These are phyloP conservation scores for Lycium barbarum DNA, from an alignment of 257 asterid species.

Conservation along the genomic window DNA sequence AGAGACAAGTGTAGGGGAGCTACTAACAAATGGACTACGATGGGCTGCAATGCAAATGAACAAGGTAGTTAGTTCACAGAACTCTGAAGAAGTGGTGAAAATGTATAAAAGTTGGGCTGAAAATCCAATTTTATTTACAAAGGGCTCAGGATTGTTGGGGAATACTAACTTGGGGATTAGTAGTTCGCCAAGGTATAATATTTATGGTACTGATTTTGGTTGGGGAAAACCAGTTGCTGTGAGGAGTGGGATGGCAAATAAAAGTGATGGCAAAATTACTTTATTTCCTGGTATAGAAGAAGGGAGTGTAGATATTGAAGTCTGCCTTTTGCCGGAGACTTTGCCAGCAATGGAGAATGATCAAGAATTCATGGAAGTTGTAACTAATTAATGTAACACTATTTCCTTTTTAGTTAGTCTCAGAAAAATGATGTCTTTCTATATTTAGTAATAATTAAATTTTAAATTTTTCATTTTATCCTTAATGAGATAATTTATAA, in stretches of 20 bases:
- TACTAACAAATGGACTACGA: slow-evolving; percentile 45
- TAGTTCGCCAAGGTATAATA: slow-evolving; percentile 55
- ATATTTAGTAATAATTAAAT: too few species aligned
- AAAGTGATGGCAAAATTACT: slow-evolving; percentile 49
- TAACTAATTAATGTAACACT: background rate
- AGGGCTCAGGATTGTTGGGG: background rate
- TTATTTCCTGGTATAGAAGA: slow-evolving; percentile 41
- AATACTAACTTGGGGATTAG: slow-evolving; percentile 34
- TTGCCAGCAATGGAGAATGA: slow-evolving; percentile 43
- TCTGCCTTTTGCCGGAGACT: slow-evolving; percentile 43
- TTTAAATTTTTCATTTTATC: too few species aligned
- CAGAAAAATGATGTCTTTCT: too few species aligned
- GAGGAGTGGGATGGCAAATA: slow-evolving; percentile 53
- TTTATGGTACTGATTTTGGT: slow-evolving; percentile 45
- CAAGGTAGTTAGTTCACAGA: slow-evolving; percentile 28
- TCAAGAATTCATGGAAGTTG: slow-evolving; percentile 47
- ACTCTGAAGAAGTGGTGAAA: slow-evolving; percentile 34
- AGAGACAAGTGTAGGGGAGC: slow-evolving; percentile 27
- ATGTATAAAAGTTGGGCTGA: slow-evolving; percentile 41
- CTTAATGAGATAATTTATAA: too few species aligned
- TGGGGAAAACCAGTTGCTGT: slow-evolving; percentile 51
- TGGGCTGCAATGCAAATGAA: slow-evolving; percentile 58
- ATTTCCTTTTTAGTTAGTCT: too few species aligned
- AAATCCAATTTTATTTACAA: slow-evolving; percentile 36
- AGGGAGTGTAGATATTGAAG: slow-evolving; percentile 60